These are phyloP conservation scores for Solanum medicagineum DNA, from an alignment of 257 asterid species.

Conservation along the genomic window DNA sequence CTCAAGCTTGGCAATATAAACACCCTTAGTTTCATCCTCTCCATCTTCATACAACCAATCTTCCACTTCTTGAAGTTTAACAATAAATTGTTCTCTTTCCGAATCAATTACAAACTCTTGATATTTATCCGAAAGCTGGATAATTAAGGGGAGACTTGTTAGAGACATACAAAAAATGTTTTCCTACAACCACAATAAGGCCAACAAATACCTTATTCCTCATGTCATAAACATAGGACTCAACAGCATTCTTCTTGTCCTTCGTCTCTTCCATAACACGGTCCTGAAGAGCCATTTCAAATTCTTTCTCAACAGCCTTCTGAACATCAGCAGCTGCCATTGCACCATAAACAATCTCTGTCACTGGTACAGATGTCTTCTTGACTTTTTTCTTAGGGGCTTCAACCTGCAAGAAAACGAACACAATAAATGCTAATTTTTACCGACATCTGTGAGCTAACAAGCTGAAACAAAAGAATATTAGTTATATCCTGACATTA, in stretches of 20 bases:
- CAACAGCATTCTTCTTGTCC: constrained; percentile 94
- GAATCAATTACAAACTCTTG: constrained; percentile 53
- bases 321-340: constrained; percentile 58
- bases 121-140: constrained; percentile 73
- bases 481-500: neutral
- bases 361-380: constrained; percentile 58
- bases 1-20: constrained; percentile 69
- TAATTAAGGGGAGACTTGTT: neutral
- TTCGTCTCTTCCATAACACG: constrained; percentile 98
- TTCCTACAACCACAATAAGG: neutral
- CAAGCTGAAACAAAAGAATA: neutral
- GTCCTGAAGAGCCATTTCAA: constrained; percentile 97
- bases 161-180: neutral
- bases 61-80: constrained; percentile 78
- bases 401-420: constrained; percentile 21
- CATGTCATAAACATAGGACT: constrained; percentile 88
- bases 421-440: neutral
- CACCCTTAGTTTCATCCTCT: constrained; percentile 78
- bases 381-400: constrained; percentile 85
- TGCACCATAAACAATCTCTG: constrained; percentile 72
- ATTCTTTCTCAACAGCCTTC: constrained; percentile 88
- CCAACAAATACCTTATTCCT: constrained; percentile 59
- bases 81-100: constrained; percentile 60
- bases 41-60: constrained; percentile 98
- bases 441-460: neutral